Conservation (phyloP, 2,329 filamentous ascomycete genomes). For the Epichloe aotearoae region DNA sequence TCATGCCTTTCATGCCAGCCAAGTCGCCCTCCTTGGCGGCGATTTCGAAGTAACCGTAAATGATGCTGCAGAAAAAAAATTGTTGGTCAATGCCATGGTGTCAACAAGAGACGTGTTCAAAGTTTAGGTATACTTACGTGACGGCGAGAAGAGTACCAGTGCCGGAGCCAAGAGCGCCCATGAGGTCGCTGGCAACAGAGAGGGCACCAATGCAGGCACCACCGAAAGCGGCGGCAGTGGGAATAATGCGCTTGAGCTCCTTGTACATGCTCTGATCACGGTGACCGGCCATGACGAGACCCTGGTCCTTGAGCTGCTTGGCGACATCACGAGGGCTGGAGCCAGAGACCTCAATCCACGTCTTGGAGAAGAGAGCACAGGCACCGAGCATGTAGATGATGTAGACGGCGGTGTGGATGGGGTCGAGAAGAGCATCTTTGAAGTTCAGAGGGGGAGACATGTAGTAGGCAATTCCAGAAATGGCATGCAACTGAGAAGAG, state of each 20-base stretch:
- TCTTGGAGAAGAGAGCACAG: constrained; percentile 98
- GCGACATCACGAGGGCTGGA: constrained; percentile 95
- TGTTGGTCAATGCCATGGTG: not conserved
- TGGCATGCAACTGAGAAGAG: constrained; percentile 86
- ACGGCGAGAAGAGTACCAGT: constrained; percentile 97
- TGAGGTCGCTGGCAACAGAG: constrained; percentile 86
- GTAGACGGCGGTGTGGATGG: constrained; percentile 91
- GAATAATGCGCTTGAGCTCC: constrained; percentile 98
- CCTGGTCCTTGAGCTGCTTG: constrained; percentile 99
- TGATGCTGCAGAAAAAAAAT: constrained; percentile 50
- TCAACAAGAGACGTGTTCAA: too few species aligned
- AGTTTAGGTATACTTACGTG: constrained; percentile 57
- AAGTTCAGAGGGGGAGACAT: constrained; percentile 98
- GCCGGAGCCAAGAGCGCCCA: constrained; percentile 89
- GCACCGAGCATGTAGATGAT: constrained; percentile 96
- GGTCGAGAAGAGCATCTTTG: constrained; percentile 91
- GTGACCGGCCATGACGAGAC: constrained; percentile 98
- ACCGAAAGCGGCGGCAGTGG: constrained; percentile 93
- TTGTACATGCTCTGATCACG: constrained; percentile 99
- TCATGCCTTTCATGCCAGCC: constrained; percentile 63
- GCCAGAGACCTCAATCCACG: constrained; percentile 98
- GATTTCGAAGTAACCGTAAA: constrained; percentile 99
- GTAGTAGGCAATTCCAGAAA: constrained; percentile 95
- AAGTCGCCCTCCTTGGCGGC: constrained; percentile 97
- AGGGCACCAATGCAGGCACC: constrained; percentile 98